phyloP scores from a whole-genome alignment of 2,329 filamentous ascomycete genomes.

The Sporothrix pseudoabietina region DNA sequence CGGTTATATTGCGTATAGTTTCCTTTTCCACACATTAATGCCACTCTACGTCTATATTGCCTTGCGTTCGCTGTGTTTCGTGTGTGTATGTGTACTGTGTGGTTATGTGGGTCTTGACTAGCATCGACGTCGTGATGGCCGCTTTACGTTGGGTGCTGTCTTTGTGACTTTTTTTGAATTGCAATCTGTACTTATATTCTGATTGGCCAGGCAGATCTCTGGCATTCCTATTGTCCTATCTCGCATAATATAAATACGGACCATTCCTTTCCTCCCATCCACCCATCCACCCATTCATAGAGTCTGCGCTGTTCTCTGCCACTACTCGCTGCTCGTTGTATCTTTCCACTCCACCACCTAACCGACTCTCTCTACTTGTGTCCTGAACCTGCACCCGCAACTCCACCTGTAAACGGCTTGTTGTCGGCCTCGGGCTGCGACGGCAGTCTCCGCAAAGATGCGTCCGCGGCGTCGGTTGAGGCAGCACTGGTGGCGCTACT shows the following conservation, averaged over 20 bases:
- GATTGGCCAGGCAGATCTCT: background rate
- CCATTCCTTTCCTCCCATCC: background rate
- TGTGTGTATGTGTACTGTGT: too few relatives aligned
- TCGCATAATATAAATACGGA: constrained; percentile 10
- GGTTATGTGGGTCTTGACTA: too few relatives aligned
- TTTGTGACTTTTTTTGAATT: background rate
- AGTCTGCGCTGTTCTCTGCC: background rate
- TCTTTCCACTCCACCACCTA: background rate
- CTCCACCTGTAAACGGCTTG: background rate
- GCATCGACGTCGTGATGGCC: background rate
- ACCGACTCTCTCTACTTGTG: background rate
- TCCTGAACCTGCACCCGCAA: background rate
- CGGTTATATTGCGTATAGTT: constrained; percentile 9
- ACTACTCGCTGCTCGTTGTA: background rate
- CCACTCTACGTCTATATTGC: constrained; percentile 25
- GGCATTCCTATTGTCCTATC: constrained; percentile 12
- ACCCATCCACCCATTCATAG: background rate
- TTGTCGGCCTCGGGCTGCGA: background rate
- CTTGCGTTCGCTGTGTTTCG: background rate
- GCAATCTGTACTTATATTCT: background rate
- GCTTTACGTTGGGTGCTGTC: background rate
- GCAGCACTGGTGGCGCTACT: background rate
- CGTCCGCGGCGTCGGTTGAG: background rate
- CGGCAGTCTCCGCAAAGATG: background rate
- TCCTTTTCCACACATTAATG: constrained; percentile 25